A percentile compares a stretch with the other conserved stretches of the same genome.
These are phyloP conservation scores for Singerocomus inundabilis DNA, from an alignment of 1,284 basidiomycete species.

Conservation along the genomic window DNA sequence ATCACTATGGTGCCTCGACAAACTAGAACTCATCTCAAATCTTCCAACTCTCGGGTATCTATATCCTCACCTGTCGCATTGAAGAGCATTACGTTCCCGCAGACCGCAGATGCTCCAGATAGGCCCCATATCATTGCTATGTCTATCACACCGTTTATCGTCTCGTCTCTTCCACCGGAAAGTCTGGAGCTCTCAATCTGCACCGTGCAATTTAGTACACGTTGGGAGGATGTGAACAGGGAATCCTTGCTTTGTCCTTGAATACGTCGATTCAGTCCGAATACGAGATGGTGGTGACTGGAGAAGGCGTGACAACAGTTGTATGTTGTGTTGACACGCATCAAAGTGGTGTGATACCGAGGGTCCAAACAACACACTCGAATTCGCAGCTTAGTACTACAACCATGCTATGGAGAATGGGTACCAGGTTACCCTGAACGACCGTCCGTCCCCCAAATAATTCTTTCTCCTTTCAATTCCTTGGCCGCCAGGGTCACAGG, in stretches of 20 bases:
- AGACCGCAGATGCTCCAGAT: conserved; percentile 23
- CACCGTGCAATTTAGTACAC: conserved; percentile 40
- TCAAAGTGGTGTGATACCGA: conserved; percentile 60
- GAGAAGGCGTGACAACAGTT: conserved; percentile 39
- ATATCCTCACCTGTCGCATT: conserved; percentile 40
- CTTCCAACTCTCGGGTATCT: conserved; percentile 44
- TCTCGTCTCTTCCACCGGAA: conserved; percentile 7
- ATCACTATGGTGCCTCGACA: conserved; percentile 28
- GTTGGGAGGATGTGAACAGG: conserved; percentile 41
- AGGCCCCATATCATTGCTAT: conserved; percentile 48
- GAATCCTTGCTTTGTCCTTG: conserved; percentile 21
- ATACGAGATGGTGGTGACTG: conserved; percentile 38
- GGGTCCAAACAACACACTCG: conserved; percentile 47
- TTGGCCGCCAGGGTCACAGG: conserved; percentile 26
- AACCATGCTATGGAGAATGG: conserved; percentile 46
- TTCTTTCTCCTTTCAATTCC: background rate
- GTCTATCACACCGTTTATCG: conserved; percentile 38
- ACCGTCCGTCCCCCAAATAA: conserved; percentile 35
- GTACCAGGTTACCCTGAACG: conserved; percentile 55
- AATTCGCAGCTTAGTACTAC: conserved; percentile 51
- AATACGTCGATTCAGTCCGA: conserved; percentile 33
- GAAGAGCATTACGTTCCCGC: conserved; percentile 41
- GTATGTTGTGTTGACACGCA: background rate
- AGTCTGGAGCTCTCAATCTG: conserved; percentile 38
- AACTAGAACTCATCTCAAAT: conserved; percentile 44